Evolutionary conservation across 2,329 filamentous ascomycete genomes (phyloP), one percentile per base, ranked within the genome.

Genomic region (Pseudogymnoascus sp.): DNA sequence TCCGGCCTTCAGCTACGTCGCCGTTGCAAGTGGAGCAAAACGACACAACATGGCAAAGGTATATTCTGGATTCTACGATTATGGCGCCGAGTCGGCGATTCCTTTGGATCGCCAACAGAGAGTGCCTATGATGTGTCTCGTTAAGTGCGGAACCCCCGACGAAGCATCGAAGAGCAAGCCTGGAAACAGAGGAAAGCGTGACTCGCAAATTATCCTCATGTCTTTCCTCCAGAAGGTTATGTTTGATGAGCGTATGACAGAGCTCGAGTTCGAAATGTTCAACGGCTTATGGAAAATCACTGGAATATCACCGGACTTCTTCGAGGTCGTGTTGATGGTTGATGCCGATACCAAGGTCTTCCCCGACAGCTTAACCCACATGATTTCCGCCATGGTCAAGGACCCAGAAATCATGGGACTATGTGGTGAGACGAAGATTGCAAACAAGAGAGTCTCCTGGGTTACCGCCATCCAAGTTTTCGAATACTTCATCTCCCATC

Each of bases 161-260:
- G 95, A 99, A 78, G 83, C 86, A 33, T 81, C 77, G 42, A 88
- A 89, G 70, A 82, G 89, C 64, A 99, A 99, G 78, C 91, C 96
- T 11, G 95, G 95, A 70, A 99, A 99, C 78, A 86, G 95, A 77
- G 96, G 95, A 77, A 99, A 99, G 82, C 91, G 95, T 74, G 95
- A 99, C 82, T 96, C 91, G 80, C 95, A 99, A 76, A 97, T 99
- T 72, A 95, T 99, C 70, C 83, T 99, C 68, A 99, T 99, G 95
- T 97, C 93, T 4, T 99, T 99, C 82, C 80, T 99, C 69, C 95
- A 99, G 74, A 99, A 99, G 80, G 95, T 99, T 73, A 99, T 99
- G 95, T 99, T 99, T 72, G 95, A 99, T 74, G 96, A 99, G 78
- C 90, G 95, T 66, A 99, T 99, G 95, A 99, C 96, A 16, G 93